Evolutionary conservation across 1,284 basidiomycete genomes (phyloP).

Genomic region (Anthracocystis walkeri): DNA sequence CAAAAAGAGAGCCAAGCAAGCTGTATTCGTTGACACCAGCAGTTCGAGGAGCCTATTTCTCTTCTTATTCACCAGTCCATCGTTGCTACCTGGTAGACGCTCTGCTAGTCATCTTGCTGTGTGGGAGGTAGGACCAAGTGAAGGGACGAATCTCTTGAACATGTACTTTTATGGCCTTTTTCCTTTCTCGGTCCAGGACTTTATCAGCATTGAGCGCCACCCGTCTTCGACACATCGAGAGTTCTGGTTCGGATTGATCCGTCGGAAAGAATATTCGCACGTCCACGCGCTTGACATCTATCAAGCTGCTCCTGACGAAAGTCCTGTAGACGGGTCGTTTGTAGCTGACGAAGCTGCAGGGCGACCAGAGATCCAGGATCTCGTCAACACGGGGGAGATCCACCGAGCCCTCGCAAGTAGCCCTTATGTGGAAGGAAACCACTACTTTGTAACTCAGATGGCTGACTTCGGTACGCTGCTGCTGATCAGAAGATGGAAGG

Average conservation of each 20-base stretch:
- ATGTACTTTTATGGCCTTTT: constrained; percentile 4
- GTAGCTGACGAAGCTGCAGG: neutral
- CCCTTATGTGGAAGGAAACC: neutral
- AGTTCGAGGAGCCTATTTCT: constrained; percentile 6
- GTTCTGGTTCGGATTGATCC: neutral
- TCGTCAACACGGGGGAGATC: constrained; percentile 1
- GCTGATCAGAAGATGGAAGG: neutral
- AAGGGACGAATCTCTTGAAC: neutral
- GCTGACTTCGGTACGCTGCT: neutral
- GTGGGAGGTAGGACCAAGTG: constrained; percentile 2
- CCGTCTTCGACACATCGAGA: neutral
- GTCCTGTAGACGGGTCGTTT: no score
- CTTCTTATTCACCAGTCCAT: neutral
- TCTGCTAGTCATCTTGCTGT: neutral
- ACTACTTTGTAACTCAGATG: neutral
- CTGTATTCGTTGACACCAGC: no score
- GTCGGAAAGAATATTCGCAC: neutral
- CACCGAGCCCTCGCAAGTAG: neutral
- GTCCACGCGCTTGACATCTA: neutral
- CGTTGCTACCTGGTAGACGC: neutral
- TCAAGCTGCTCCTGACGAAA: neutral
- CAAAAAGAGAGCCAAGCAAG: constrained; percentile 4
- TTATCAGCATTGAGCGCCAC: neutral
- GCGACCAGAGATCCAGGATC: neutral
- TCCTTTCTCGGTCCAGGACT: constrained; percentile 5